Percentiles rank a stretch among this genome's conserved stretches.
These are phyloP conservation scores for Lachnellula suecica DNA, from an alignment of 2,329 filamentous ascomycete genomes.

Conservation along the genomic window DNA sequence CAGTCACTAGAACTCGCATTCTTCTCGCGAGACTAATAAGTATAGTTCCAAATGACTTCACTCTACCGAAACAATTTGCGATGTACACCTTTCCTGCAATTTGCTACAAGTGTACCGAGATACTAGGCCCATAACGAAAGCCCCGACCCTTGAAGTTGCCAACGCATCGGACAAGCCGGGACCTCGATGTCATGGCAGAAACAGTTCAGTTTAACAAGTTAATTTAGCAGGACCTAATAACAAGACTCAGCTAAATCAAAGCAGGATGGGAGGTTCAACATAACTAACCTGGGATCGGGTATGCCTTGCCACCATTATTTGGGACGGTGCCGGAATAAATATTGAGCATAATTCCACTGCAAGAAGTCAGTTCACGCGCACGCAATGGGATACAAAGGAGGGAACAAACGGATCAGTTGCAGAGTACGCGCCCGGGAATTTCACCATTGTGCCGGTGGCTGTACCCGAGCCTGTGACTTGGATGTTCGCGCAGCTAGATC, in stretches of 20 bases:
- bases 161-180: no score
- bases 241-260: not conserved
- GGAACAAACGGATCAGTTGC: slow-evolving; percentile 44
- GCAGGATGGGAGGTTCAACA: slow-evolving; percentile 28
- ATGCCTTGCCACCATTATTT: slow-evolving; percentile 40
- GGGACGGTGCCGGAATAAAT: slow-evolving; percentile 39
- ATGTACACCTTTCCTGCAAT: no score
- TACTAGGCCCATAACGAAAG: no score
- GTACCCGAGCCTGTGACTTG: slow-evolving; percentile 45
- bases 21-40: no score
- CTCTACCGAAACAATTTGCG: no score
- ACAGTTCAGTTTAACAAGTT: not conserved
- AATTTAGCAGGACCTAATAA: not conserved
- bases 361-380: not conserved
- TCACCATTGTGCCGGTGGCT: slow-evolving; percentile 40
- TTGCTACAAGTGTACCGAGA: no score
- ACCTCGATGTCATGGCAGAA: not conserved
- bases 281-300: slow-evolving; percentile 40
- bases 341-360: slow-evolving; percentile 30
- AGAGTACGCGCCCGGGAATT: slow-evolving; percentile 49
- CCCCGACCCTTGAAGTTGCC: no score
- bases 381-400: not conserved
- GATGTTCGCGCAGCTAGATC: slow-evolving; percentile 40
- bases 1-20: no score
- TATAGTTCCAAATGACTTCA: no score